phyloP scores from a whole-genome alignment of 148 eudicot species.

The Persicaria tinctoria region DNA sequence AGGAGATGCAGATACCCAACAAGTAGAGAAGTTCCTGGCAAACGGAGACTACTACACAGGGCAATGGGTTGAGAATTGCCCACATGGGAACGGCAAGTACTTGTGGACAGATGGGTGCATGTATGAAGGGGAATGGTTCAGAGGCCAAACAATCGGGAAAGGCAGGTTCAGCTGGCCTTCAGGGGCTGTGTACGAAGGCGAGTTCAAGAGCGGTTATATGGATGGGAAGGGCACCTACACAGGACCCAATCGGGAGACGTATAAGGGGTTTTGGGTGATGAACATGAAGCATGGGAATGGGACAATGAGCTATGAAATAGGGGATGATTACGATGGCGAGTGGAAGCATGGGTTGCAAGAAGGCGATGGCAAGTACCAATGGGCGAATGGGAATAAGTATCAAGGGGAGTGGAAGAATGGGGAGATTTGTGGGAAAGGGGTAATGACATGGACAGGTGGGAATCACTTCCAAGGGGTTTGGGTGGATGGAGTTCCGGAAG shows the following conservation, averaged over 20 bases:
- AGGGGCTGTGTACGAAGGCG: conserved; percentile 29
- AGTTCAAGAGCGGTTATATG: conserved; percentile 23
- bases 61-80: conserved; percentile 6
- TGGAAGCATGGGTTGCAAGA: conserved; percentile 22
- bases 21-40: conserved; percentile 7
- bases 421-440: conserved; percentile 20
- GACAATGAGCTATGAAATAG: conserved; percentile 20
- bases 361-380: conserved; percentile 22
- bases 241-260: conserved; percentile 19
- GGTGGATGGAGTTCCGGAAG: conserved; percentile 20
- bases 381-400: conserved; percentile 22
- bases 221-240: conserved; percentile 26
- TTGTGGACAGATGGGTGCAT: conserved; percentile 26
- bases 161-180: conserved; percentile 28
- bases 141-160: conserved; percentile 22
- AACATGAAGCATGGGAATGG: conserved; percentile 23
- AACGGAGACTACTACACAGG: conserved; percentile 17
- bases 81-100: conserved; percentile 19
- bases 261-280: conserved; percentile 23
- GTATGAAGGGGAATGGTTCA: conserved; percentile 26
- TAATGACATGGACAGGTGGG: conserved; percentile 22
- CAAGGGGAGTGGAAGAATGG: conserved; percentile 25
- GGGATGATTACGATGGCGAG: conserved; percentile 21
- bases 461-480: conserved; percentile 23
- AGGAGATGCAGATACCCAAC: neutral